Evolutionary conservation across 768 basidiomycete species (phyloP), one percentile per base, ranked within the genome.

Genomic region (Naganishia kalamii): DNA sequence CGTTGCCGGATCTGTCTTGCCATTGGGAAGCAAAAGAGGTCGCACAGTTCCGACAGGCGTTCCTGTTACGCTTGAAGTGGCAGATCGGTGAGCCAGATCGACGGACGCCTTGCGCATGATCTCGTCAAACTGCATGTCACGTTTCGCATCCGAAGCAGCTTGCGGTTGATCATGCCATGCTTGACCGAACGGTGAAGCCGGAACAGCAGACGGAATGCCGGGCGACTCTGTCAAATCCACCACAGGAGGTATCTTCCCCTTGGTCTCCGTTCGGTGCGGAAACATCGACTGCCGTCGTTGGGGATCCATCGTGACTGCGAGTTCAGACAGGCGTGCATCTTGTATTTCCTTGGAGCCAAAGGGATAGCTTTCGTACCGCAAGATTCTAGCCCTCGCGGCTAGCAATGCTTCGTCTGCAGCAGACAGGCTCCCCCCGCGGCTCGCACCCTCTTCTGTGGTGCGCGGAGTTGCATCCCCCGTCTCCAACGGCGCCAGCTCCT

Each of bases 231-330:
- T 40, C 33, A 32, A 17, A 17, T 57, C 40, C 10, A n/a, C 37
- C 19, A 57, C 23, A 8, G 11, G 37, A n/a, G 32, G n/a, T 21
- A 17, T n/a, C 8, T 13, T 10, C 37, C 33, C 13, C 32, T 4
- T 35, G 19, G 12, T 37, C 10, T 57, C 13, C 21, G n/a, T 1
- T 13, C 10, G 54, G 12, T 33, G 35, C 23, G 54, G 54, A 40
- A 57, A 57, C 35, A 41, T 57, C 23, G 54, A 57, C 37, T 40
- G 35, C 11, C 54, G 54, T n/a, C 54, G 54, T n/a, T 57, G 54
- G 12, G 3, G 5, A 25, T 57, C 54, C 7, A 21, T 57, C 23
- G 10, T 21, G 1, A 37, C 13, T 19, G 35, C 7, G 30, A 13
- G 6, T 23, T 41, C 23, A 41, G 23, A 17, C 10, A 8, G 37